A percentile compares a stretch with the other conserved stretches of the same genome.
Evolutionary conservation across 1,139 yeast genomes (phyloP).

Genomic region (Wickerhamomyces sp.): DNA sequence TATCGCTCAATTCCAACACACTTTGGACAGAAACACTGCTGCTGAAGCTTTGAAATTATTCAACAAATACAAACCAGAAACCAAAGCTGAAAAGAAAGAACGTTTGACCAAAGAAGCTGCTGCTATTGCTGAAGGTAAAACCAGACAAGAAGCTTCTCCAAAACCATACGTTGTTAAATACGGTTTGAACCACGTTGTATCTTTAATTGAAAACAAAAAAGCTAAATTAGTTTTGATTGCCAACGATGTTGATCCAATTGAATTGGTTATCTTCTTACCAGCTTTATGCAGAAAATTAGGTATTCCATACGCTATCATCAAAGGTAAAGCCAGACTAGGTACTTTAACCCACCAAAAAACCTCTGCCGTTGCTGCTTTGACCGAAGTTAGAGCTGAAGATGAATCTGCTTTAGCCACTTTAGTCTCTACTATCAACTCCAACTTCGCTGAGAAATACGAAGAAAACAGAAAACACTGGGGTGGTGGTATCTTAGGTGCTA

Average conservation of each 20-base stretch:
- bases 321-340: conserved; percentile 98
- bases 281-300: conserved; percentile 99
- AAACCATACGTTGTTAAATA: conserved; percentile 95
- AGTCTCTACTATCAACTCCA: conserved; percentile 86
- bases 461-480: conserved; percentile 99
- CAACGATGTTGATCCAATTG: conserved; percentile 98
- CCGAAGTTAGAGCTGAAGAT: conserved; percentile 90
- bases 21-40: conserved; percentile 98
- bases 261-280: conserved; percentile 92
- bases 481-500: conserved; percentile 97
- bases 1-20: conserved; percentile 90
- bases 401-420: conserved; percentile 90
- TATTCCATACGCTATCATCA: conserved; percentile 95
- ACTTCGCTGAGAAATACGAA: conserved; percentile 90
- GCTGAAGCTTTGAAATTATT: conserved; percentile 92
- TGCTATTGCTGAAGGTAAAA: conserved; percentile 96
- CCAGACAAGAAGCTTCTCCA: conserved; percentile 91
- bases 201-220: conserved; percentile 96
- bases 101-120: conserved; percentile 98
- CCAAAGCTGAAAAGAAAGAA: conserved; percentile 95
- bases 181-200: conserved; percentile 98
- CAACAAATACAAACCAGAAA: conserved; percentile 99
- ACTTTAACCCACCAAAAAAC: conserved; percentile 96
- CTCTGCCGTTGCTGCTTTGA: conserved; percentile 92
- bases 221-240: conserved; percentile 95